A percentile compares a stretch with the other conserved stretches of the same genome.
phyloP scores from a whole-genome alignment of 768 basidiomycete species.

The Hygrocybe coccinea region DNA sequence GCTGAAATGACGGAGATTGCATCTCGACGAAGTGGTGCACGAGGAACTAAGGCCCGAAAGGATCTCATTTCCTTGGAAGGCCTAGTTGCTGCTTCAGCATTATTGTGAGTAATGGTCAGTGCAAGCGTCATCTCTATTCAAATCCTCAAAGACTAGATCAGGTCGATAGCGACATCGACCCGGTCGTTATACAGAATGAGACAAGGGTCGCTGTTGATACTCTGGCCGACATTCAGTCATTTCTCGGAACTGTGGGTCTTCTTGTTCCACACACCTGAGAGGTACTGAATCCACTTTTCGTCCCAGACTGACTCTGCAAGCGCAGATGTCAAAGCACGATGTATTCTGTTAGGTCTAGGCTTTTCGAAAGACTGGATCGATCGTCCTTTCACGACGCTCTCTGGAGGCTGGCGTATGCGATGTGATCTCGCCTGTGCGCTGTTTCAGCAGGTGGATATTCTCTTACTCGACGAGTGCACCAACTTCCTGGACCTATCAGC shows the following conservation, averaged over 20 bases:
- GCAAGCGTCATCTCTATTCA: constrained; percentile 11
- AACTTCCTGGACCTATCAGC: constrained; percentile 48
- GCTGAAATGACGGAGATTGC: constrained; percentile 44
- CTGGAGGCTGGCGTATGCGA: constrained; percentile 64
- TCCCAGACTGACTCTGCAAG: constrained; percentile 34
- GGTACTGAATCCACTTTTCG: not conserved
- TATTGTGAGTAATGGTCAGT: constrained; percentile 26
- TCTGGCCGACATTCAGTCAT: constrained; percentile 25
- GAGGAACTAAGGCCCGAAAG: constrained; percentile 54
- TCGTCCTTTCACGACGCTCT: constrained; percentile 43
- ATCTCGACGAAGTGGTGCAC: constrained; percentile 46
- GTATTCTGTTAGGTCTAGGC: constrained; percentile 55
- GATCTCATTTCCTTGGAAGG: constrained; percentile 45
- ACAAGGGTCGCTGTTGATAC: constrained; percentile 22
- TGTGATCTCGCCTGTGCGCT: constrained; percentile 56
- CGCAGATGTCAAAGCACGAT: constrained; percentile 45
- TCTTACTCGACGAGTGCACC: constrained; percentile 1
- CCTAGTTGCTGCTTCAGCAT: constrained; percentile 30
- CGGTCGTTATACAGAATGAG: constrained; percentile 16
- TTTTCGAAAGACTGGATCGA: constrained; percentile 41
- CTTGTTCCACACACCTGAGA: not conserved
- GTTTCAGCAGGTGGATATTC: constrained; percentile 50
- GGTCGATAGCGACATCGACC: constrained; percentile 21
- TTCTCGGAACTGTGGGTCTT: constrained; percentile 21
- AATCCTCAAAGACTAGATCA: constrained; percentile 17